A percentile compares a stretch with the other conserved stretches of the same genome.
Conservation (phyloP, 2,329 filamentous ascomycete species). For the Acephala macrosclerotiorum region DNA sequence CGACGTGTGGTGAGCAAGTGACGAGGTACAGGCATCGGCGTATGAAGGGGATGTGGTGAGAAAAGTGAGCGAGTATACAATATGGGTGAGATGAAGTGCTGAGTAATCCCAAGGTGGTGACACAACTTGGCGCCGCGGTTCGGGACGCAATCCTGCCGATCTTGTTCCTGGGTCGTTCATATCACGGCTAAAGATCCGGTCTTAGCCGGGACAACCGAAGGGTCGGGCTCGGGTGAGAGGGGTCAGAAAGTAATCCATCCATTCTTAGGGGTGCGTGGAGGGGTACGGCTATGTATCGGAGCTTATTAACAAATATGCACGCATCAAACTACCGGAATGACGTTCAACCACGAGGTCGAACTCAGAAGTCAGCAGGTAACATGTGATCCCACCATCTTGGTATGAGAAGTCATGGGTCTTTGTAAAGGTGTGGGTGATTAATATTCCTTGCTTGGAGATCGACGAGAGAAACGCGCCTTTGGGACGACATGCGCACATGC, state of each 20-base stretch:
- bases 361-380: not conserved
- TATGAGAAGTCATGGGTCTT: too few relatives aligned
- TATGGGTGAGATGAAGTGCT: too few relatives aligned
- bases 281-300: not conserved
- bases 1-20: too few relatives aligned
- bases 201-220: not conserved
- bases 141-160: conserved; percentile 7
- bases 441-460: not conserved
- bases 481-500: not conserved
- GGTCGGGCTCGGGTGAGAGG: not conserved
- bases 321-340: not conserved
- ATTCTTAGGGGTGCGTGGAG: not conserved
- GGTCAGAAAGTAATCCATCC: not conserved
- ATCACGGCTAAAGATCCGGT: too few relatives aligned
- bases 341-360: not conserved
- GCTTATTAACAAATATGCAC: not conserved
- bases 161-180: too few relatives aligned
- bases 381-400: not conserved
- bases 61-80: not conserved
- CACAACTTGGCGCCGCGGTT: not conserved
- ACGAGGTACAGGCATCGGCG: too few relatives aligned
- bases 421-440: not conserved
- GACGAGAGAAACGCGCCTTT: not conserved
- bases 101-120: too few relatives aligned
- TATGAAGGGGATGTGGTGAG: too few relatives aligned